Conservation (phyloP, 345 rosid species). For the Geranium brycei region DNA sequence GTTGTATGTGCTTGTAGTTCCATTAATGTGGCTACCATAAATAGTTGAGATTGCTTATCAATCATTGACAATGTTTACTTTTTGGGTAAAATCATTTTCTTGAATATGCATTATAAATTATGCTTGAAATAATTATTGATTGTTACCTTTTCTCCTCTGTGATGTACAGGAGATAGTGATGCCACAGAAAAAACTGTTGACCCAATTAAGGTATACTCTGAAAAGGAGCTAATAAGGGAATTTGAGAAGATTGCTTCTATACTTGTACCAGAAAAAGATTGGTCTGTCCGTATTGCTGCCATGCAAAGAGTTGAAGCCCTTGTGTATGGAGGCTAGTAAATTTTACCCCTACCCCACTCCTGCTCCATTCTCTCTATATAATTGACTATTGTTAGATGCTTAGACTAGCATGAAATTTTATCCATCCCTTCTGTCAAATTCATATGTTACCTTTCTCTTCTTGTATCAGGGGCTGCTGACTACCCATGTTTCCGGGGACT, state of each 20-base stretch:
- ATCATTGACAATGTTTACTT: background rate
- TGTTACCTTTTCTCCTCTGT: conserved; percentile 5
- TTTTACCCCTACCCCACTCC: too few species aligned
- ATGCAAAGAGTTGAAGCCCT: conserved; percentile 98
- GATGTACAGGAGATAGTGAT: conserved; percentile 59
- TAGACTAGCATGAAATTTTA: background rate
- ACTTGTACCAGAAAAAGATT: conserved; percentile 96
- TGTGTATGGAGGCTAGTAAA: conserved; percentile 66
- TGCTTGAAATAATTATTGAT: background rate
- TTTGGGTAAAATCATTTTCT: too few species aligned
- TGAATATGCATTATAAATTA: background rate
- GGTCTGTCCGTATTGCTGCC: conserved; percentile 95
- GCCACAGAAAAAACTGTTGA: conserved; percentile 67
- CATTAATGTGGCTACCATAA: background rate
- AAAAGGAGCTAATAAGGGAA: conserved; percentile 86
- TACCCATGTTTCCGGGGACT: conserved; percentile 80
- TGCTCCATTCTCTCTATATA: background rate
- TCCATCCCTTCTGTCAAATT: background rate
- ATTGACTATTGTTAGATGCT: background rate
- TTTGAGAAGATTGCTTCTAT: conserved; percentile 78
- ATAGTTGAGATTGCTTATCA: background rate
- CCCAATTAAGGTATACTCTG: conserved; percentile 80
- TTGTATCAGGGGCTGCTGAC: conserved; percentile 65
- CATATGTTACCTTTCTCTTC: background rate
- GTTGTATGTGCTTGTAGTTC: too few species aligned